Evolutionary conservation across 2,329 filamentous ascomycete genomes (phyloP), one percentile per base, ranked within the genome.

Genomic region (Alternaria sp.): DNA sequence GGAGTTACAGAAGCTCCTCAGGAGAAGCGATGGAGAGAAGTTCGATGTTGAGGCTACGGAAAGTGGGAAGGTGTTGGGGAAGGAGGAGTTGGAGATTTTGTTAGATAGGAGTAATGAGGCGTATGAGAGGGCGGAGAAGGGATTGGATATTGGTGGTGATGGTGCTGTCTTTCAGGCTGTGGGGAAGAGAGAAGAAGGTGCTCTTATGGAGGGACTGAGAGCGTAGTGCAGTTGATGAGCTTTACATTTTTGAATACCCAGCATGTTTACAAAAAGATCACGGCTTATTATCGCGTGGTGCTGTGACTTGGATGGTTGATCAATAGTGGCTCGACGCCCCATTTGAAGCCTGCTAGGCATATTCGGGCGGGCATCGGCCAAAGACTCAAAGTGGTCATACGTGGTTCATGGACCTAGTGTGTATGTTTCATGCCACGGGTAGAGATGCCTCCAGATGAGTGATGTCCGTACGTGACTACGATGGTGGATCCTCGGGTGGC

Each of bases 1-100:
- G 26, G 84, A 86, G 65, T 63, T 86, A 69, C 82, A 83, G 73
- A 76, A 72, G 55, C 64, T 86, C 62, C 64, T 86, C 26, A 75
- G 81, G 21, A 75, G 77, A 61, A 92, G 96, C 65, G 96, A 96
- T 3, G 89, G 89, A 32, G 86, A 90, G 77, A 84, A 83, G 23
- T 88, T 89, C 56, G 88, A 90, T 73, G 77, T 88, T 9, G 75
- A 77, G 23, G 79, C 77, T n/a, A 71, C 85, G 0, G 87, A 86
- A n/a, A 0, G 88, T 88, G 0, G 86, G 88, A 86, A 89, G 28
- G 82, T 98, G 9, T 79, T 98, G 36, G 92, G 88, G 45, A 88
- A 96, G 51, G 83, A 86, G 25, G 96, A 98, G 73, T 74, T 99
- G 25, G 86, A 90, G 3, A 88, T 92, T 3, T 78, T 99, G 56